Conservation (phyloP, 2,329 filamentous ascomycete species). For the Phaeomoniella chlamydospora region DNA sequence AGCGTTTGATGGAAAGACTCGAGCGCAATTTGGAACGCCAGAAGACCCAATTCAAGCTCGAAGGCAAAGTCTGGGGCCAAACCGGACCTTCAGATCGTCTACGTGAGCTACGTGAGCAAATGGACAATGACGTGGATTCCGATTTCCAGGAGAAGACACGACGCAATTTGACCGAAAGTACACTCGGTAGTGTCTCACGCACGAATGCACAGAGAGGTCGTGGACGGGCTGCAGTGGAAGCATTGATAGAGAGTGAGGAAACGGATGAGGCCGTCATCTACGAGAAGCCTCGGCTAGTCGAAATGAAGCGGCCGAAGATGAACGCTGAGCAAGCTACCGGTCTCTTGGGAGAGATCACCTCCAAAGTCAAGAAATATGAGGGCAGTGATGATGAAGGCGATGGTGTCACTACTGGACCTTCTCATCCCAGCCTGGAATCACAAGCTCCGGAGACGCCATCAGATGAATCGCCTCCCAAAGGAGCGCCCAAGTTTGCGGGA, state of each 20-base stretch:
- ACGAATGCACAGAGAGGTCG: conserved; percentile 28
- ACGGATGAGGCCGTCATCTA: conserved; percentile 51
- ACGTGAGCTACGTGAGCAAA: conserved; percentile 81
- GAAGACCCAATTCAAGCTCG: conserved; percentile 94
- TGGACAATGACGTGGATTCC: conserved; percentile 55
- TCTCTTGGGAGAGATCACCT: conserved; percentile 56
- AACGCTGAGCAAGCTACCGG: conserved; percentile 48
- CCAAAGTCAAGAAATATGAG: conserved; percentile 61
- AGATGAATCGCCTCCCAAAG: conserved; percentile 46
- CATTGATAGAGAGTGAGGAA: conserved; percentile 33
- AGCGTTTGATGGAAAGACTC: conserved; percentile 80
- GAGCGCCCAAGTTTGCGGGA: conserved; percentile 12
- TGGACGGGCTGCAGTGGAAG: conserved; percentile 20
- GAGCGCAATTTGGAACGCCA: conserved; percentile 93
- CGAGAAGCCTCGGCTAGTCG: conserved; percentile 66
- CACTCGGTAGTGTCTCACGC: conserved; percentile 58
- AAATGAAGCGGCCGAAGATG: conserved; percentile 60
- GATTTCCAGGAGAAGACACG: conserved; percentile 40
- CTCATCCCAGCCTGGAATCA: conserved; percentile 60
- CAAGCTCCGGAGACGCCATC: conserved; percentile 52
- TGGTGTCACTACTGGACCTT: conserved; percentile 58
- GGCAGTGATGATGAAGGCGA: conserved; percentile 49
- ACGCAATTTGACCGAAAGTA: conserved; percentile 53
- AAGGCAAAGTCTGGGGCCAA: conserved; percentile 82
- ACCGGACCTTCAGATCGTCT: conserved; percentile 81